phyloP scores from a whole-genome alignment of 805 yeast genomes.

The Alloascoidea africana region DNA sequence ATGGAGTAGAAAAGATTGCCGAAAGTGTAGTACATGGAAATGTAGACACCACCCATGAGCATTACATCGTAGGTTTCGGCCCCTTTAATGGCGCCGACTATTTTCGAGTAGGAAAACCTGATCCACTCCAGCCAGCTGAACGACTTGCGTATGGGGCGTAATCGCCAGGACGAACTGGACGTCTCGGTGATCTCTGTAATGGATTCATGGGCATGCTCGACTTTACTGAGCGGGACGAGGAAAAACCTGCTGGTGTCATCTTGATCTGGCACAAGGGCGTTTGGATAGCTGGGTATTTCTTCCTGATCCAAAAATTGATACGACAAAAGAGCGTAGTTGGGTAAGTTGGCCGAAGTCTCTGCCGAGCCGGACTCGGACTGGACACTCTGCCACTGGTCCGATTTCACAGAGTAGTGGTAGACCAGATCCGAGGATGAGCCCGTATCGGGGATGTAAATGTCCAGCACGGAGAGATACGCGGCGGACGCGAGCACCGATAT shows the following conservation, averaged over 20 bases:
- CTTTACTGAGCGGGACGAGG: not conserved
- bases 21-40: constrained; percentile 80
- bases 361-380: too few relatives aligned
- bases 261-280: not conserved
- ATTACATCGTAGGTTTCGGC: constrained; percentile 78
- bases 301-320: not conserved
- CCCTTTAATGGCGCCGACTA: constrained; percentile 34
- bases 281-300: not conserved
- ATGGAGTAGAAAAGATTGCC: constrained; percentile 61
- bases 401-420: not conserved
- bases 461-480: constrained; percentile 53
- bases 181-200: not conserved
- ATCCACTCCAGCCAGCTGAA: constrained; percentile 37
- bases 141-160: constrained; percentile 43
- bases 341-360: too few relatives aligned
- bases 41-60: constrained; percentile 64
- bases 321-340: not conserved
- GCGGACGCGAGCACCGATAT: constrained; percentile 64
- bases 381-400: too few relatives aligned
- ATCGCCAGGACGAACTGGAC: constrained; percentile 14
- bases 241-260: not conserved
- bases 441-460: constrained; percentile 18
- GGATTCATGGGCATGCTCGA: not conserved
- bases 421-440: not conserved
- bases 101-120: constrained; percentile 22